Percentiles rank a stretch among this genome's conserved stretches.
phyloP scores from a whole-genome alignment of 2,329 filamentous ascomycete genomes.

The Cladorrhinum sp. region DNA sequence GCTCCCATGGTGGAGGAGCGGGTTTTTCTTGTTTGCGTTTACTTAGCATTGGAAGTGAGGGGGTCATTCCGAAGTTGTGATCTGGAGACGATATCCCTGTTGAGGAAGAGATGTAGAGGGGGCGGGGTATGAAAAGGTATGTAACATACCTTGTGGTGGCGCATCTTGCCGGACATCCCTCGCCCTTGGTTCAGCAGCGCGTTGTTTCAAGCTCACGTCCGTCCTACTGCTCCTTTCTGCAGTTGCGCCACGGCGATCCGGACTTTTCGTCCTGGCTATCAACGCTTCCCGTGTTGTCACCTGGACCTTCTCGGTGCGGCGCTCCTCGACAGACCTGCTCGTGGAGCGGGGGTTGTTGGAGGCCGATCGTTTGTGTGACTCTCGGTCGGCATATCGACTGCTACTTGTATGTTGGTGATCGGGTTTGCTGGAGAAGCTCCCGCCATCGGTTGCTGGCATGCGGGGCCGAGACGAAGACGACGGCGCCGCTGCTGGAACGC shows the following conservation, averaged over 20 bases:
- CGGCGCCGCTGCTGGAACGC: conserved; percentile 20
- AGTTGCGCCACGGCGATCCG: conserved; percentile 44
- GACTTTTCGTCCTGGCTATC: conserved; percentile 57
- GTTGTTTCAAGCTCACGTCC: conserved; percentile 39
- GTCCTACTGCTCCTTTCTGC: conserved; percentile 34
- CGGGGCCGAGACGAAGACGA: conserved; percentile 22
- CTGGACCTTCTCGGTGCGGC: conserved; percentile 53
- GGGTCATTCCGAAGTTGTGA: background rate
- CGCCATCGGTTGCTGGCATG: conserved; percentile 24
- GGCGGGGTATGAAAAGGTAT: background rate
- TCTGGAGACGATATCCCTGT: background rate
- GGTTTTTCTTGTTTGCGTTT: conserved; percentile 20
- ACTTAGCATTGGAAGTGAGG: conserved; percentile 25
- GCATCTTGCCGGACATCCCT: conserved; percentile 47
- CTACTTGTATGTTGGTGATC: background rate
- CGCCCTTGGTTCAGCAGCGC: conserved; percentile 43
- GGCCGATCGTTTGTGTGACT: conserved; percentile 54
- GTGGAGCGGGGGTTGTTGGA: conserved; percentile 55
- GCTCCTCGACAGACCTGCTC: conserved; percentile 50
- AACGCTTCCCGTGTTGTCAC: conserved; percentile 63
- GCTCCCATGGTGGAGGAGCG: conserved; percentile 64
- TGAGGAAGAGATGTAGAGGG: background rate
- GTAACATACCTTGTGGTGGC: conserved; percentile 46
- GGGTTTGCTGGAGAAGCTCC: conserved; percentile 9
- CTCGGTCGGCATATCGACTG: conserved; percentile 14